Base-by-base conservation (phyloP, 495 filamentous ascomycete genomes). In the Penicillium pancosmium region DNA sequence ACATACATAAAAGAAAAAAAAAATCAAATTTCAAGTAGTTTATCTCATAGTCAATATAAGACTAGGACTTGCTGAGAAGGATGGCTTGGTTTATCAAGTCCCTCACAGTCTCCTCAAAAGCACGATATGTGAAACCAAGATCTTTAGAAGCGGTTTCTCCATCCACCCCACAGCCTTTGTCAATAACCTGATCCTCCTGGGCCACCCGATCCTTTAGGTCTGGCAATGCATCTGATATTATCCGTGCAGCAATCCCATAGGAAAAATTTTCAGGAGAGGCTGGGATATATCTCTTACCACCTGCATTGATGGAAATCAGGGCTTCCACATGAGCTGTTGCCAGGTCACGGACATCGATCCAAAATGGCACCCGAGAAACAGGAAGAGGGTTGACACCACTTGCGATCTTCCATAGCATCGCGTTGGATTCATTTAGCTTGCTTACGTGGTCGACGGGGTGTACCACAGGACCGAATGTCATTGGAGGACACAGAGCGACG, bases 81-180 rank as follows among this genome's bases (percentile, higher is more conserved):
- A 40, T 5, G 4, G 80, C 80, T 38, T 76, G 70, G 10, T 3
- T 27, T 16, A 51, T 31, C 18, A 51, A 31, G 16, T 51, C 48
- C 23, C 25, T 51, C 23, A 51, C 48, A 13, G 48, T 51, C 4
- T 51, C 23, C 27, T 31, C 18, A 31, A 51, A 51, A 25, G 48
- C 11, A n/a, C 13, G 48, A 21, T 51, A 51, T 12, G 9, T 21
- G 33, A 25, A 51, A 10, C 11, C 10, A 3, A 51, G 48, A 9
- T 51, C 48, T 16, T 4, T 51, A 5, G 48, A 16, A 25, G 48
- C 48, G 8, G 48, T 51, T 31, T 51, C 48, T 27, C 48, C 48
- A 33, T 51, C 48, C 23, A 51, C 7, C 10, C 48, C 48, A 31
- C 25, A 33, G 15, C 23, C n/a, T 16, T 34, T 0, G 6, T 51